Percentiles rank a stretch among this genome's conserved stretches.
phyloP scores from a whole-genome alignment of 2,329 filamentous ascomycete species.

The Ophiosphaerella herpotricha region DNA sequence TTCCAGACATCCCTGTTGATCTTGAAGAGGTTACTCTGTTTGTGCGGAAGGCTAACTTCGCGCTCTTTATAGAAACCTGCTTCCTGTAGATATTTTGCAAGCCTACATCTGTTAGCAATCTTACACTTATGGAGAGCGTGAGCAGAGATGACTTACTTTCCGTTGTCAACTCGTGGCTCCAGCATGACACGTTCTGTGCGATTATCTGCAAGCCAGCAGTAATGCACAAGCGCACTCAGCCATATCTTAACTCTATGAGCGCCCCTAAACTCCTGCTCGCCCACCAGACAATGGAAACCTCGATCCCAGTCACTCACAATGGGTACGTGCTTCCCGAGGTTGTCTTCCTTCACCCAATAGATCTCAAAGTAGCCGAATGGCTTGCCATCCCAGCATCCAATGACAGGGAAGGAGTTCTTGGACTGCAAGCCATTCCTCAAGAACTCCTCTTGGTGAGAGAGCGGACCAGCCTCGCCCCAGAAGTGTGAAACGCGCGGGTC shows the following conservation, averaged over 20 bases:
- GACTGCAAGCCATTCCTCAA: conserved; percentile 67
- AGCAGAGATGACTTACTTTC: conserved; percentile 64
- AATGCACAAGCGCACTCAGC: conserved; percentile 87
- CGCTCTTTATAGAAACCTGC: conserved; percentile 84
- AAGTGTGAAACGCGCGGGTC: conserved; percentile 80
- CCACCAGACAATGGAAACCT: conserved; percentile 85
- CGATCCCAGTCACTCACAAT: conserved; percentile 80
- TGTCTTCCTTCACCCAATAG: conserved; percentile 97
- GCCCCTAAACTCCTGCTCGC: conserved; percentile 89
- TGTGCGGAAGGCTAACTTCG: conserved; percentile 87
- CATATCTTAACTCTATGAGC: conserved; percentile 76
- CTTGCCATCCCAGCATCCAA: conserved; percentile 91
- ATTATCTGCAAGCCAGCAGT: conserved; percentile 75
- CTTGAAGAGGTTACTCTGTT: conserved; percentile 85
- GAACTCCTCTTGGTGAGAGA: conserved; percentile 66
- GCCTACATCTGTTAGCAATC: conserved; percentile 51
- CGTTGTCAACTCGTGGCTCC: conserved; percentile 90
- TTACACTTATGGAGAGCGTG: background rate
- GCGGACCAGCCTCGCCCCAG: conserved; percentile 72
- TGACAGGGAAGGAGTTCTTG: conserved; percentile 83
- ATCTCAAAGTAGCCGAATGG: conserved; percentile 98
- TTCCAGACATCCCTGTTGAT: conserved; percentile 77
- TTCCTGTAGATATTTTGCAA: conserved; percentile 71
- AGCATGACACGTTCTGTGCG: conserved; percentile 82
- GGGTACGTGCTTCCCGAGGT: conserved; percentile 69